Evolutionary conservation across 352 stramenopile genomes (phyloP), one percentile per base, ranked within the genome.

Genomic region (Plasmopara halstedii): DNA sequence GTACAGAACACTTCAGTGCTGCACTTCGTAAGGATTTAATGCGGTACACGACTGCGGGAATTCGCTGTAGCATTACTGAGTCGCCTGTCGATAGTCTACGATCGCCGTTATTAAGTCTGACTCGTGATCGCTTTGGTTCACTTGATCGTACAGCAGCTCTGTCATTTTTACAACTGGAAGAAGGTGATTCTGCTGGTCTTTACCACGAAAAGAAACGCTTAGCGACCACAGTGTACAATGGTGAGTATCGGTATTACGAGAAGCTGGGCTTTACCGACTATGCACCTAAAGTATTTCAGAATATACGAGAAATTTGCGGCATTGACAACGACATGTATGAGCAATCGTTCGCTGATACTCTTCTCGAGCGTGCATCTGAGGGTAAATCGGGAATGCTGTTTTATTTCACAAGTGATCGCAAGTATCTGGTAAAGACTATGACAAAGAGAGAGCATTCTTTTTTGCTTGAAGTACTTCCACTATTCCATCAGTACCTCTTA

Each of bases 341-440:
- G 52, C 71, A 89, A 40, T 89, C 76, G 40, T 94, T 94, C 50
- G 75, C 78, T 2, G 82, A 83, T 15, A 93, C 78, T n/a, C 60
- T 93, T 9, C 55, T 87, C 21, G 82, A 93, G 39, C 78, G 74
- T 26, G 82, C 78, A 33, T 88, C 82, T 0, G 79, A 91, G 46
- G 82, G 82, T 48, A 94, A 94, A 53, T 90, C 77, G 0, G 82
- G 82, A 8, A 91, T 89, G 75, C 54, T 94, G 3, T 94, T 94
- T 36, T 94, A 94, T 68, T 94, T 91, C 42, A 88, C 82, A 5
- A 90, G 73, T 43, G 78, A 91, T 49, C 70, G 78, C 34, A 76
- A 76, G 63, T 94, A 90, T 45, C 57, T 94, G 5, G 82, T 94
- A 46, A 94, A 94, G 66, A 94, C 79, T 2, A 91, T 94, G 82